Conservation (phyloP, 2,329 filamentous ascomycete genomes). For the Verticillium zaregamsianum region DNA sequence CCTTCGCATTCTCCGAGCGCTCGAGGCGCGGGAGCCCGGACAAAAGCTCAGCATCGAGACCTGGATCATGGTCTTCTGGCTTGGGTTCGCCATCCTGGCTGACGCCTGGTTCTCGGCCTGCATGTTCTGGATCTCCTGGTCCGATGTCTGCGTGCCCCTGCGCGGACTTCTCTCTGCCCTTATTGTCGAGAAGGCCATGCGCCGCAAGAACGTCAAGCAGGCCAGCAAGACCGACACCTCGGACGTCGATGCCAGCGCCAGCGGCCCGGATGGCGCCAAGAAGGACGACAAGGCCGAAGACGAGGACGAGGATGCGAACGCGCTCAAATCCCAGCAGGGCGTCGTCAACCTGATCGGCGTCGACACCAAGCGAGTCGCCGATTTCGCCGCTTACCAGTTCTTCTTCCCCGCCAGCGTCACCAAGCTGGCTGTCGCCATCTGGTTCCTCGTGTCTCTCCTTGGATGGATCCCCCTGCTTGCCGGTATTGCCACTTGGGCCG, state of each 20-base stretch:
- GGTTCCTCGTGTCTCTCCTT: slow-evolving; percentile 64
- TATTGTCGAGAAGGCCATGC: slow-evolving; percentile 73
- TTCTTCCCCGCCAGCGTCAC: slow-evolving; percentile 58
- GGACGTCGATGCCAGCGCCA: slow-evolving; percentile 20
- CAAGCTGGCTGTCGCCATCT: slow-evolving; percentile 61
- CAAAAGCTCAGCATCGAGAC: slow-evolving; percentile 45
- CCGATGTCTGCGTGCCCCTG: slow-evolving; percentile 60
- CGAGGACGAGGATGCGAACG: slow-evolving; percentile 10
- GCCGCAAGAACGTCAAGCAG: slow-evolving; percentile 72
- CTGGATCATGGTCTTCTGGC: slow-evolving; percentile 64
- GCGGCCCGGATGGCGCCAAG: slow-evolving; percentile 9
- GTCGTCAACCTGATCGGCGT: slow-evolving; percentile 78
- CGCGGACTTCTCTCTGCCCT: slow-evolving; percentile 66
- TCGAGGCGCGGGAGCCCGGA: slow-evolving; percentile 52
- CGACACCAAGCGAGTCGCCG: slow-evolving; percentile 64
- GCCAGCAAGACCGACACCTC: slow-evolving; percentile 40
- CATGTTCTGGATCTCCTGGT: slow-evolving; percentile 63
- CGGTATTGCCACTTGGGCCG: slow-evolving; percentile 59
- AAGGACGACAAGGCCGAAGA: slow-evolving; percentile 7
- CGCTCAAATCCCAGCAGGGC: slow-evolving; percentile 54
- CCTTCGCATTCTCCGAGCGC: slow-evolving; percentile 57
- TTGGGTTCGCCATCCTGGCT: slow-evolving; percentile 56
- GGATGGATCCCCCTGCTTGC: slow-evolving; percentile 66
- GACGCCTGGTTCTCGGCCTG: slow-evolving; percentile 60
- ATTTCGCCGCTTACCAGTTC: slow-evolving; percentile 65